phyloP scores from a whole-genome alignment of 352 stramenopile genomes.

The Phytopythium kandeliae region DNA sequence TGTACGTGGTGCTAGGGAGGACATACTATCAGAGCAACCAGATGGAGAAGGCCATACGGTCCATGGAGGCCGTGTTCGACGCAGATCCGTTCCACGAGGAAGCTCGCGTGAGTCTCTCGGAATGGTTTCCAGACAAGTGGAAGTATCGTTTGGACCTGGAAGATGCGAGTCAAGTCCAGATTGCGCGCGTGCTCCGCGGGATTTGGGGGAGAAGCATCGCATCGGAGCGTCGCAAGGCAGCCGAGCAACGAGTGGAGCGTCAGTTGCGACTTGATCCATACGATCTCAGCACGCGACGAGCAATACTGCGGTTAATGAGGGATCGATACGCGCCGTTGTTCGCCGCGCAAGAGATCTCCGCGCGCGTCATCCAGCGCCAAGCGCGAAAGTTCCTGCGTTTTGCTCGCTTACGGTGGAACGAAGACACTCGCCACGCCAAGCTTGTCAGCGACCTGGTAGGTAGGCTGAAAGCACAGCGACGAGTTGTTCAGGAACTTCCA shows the following conservation, averaged over 20 bases:
- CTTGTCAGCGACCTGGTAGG: conserved; percentile 37
- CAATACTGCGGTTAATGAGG: conserved; percentile 26
- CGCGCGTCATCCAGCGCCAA: conserved; percentile 36
- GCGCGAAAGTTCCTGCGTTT: conserved; percentile 35
- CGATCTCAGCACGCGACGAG: conserved; percentile 25
- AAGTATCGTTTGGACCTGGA: conserved; percentile 64
- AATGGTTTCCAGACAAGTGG: conserved; percentile 74
- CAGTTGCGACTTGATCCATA: conserved; percentile 36
- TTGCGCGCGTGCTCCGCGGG: conserved; percentile 51
- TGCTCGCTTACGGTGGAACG: conserved; percentile 35
- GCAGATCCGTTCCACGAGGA: conserved; percentile 52
- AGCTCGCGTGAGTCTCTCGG: conserved; percentile 34
- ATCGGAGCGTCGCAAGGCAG: conserved; percentile 9
- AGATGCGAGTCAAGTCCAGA: conserved; percentile 60
- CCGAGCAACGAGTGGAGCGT: conserved; percentile 17
- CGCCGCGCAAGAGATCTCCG: conserved; percentile 48
- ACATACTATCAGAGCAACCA: conserved; percentile 74
- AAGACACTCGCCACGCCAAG: conserved; percentile 23
- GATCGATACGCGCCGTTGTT: conserved; percentile 50
- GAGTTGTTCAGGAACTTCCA: no score
- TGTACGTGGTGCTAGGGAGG: conserved; percentile 53
- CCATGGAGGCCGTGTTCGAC: conserved; percentile 62
- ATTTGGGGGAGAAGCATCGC: conserved; percentile 43
- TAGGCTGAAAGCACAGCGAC: background rate
- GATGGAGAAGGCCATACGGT: conserved; percentile 68